These are phyloP conservation scores for Azolla pinnata DNA, from an alignment of 75 land plant species.

Conservation along the genomic window DNA sequence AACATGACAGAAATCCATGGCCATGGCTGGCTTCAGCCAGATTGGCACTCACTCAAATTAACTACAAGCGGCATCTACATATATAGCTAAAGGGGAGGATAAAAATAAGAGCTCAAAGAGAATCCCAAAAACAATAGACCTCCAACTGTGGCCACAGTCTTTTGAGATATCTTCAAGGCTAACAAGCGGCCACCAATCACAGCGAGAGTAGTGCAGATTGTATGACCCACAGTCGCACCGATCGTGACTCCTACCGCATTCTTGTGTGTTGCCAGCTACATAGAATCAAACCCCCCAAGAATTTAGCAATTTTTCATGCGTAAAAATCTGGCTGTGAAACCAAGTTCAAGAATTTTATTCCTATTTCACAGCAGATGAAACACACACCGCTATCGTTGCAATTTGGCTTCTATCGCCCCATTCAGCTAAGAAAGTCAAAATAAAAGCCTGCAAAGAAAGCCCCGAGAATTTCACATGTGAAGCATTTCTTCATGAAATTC, in stretches of 20 bases:
- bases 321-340: neutral
- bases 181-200: conserved; percentile 92
- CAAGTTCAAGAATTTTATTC: neutral
- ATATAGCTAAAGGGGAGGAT: conserved; percentile 68
- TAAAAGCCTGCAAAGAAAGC: conserved; percentile 59
- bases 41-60: too few relatives aligned
- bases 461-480: conserved; percentile 3
- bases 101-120: conserved; percentile 85
- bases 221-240: conserved; percentile 86
- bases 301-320: neutral
- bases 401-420: conserved; percentile 99
- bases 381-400: conserved; percentile 95
- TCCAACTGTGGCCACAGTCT: conserved; percentile 85
- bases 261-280: conserved; percentile 93
- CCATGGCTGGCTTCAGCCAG: too few relatives aligned
- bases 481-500: neutral
- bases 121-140: conserved; percentile 82
- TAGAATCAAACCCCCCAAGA: neutral
- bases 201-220: conserved; percentile 89
- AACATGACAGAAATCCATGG: too few relatives aligned
- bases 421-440: conserved; percentile 88
- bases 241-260: conserved; percentile 93
- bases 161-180: conserved; percentile 89
- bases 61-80: too few relatives aligned
- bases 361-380: neutral